A percentile compares a stretch with the other conserved stretches of the same genome.
Evolutionary conservation across 1,284 basidiomycete species (phyloP).

Genomic region (Cryptococcus sp.): DNA sequence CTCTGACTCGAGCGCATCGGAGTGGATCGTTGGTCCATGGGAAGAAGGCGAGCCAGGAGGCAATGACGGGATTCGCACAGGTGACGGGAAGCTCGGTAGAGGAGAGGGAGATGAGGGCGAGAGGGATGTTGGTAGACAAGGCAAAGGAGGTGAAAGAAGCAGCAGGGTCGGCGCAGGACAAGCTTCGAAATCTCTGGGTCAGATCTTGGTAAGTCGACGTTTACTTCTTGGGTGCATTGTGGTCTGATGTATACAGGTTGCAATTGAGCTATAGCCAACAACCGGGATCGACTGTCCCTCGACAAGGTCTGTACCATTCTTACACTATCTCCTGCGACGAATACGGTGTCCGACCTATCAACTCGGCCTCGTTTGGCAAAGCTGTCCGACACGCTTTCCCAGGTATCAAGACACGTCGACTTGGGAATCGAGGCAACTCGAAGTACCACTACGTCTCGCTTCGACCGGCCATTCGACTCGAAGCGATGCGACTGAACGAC

Average conservation of each 20-base stretch:
- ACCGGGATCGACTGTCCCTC: constrained; percentile 50
- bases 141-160: constrained; percentile 15
- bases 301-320: constrained; percentile 86
- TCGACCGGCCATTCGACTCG: constrained; percentile 74
- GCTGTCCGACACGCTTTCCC: constrained; percentile 87
- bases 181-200: constrained; percentile 35
- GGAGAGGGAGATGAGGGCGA: constrained; percentile 27
- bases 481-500: constrained; percentile 82
- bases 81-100: constrained; percentile 17
- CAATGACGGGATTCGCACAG: constrained; percentile 11
- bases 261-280: constrained; percentile 30
- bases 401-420: constrained; percentile 83
- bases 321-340: constrained; percentile 73
- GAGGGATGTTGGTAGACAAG: constrained; percentile 18
- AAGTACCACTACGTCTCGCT: constrained; percentile 52
- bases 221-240: not conserved
- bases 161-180: constrained; percentile 29
- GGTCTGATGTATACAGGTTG: constrained; percentile 25
- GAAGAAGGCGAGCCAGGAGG: constrained; percentile 2
- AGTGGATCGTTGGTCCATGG: constrained; percentile 11
- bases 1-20: constrained; percentile 17
- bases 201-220: constrained; percentile 36
- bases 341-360: constrained; percentile 59
- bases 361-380: constrained; percentile 88
- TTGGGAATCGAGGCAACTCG: constrained; percentile 81